Evolutionary conservation across 2,329 filamentous ascomycete genomes (phyloP), one percentile per base, ranked within the genome.

Genomic region (Neofusicoccum cordaticola): DNA sequence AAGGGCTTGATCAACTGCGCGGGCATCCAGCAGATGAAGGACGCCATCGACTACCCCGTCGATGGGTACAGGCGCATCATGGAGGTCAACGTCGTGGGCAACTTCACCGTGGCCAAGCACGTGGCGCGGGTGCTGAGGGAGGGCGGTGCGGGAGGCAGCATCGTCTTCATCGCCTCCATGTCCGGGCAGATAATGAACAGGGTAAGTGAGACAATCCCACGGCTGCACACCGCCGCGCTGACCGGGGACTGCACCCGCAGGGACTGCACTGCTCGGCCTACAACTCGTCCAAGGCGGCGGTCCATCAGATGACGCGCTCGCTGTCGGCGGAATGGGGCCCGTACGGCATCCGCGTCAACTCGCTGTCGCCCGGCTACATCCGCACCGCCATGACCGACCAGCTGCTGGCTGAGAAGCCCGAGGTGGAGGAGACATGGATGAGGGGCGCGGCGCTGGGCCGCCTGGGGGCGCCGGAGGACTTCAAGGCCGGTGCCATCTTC

Each of bases 241-340:
- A 58, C 53, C 47, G 15, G 37, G 13, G 27, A 48, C 44, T 45
- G 13, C 31, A 34, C 17, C 17, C 27, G 12, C 47, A 62, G 74
- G 78, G 77, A 1, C 74, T 81, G 44, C 74, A 78, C 27, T 80
- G 76, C 3, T 73, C 79, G 5, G 79, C 76, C 0, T 86, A 86
- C 73, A 85, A 85, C 69, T 77, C 82, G 0, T 84, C 81, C 65
- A 86, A 86, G 72, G 80, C 83, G 0, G 84, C 81, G 0, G 80
- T 86, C 2, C 80, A 83, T 47, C 83, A 86, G 69, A 76, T 86
- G 1, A 75, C 77, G 1, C 78, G 83, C 27, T 82, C 77, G 9
- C 73, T 86, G 34, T 82, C 84, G 0, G 83, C 83, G 68, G 84
- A 86, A 71, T 85, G 79, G 83, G 82, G 77, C 56, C 75, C 77